Percentiles rank a stretch among this genome's conserved stretches.
phyloP scores from a whole-genome alignment of 1,284 basidiomycete genomes.

The Ceratobasidium sp. region DNA sequence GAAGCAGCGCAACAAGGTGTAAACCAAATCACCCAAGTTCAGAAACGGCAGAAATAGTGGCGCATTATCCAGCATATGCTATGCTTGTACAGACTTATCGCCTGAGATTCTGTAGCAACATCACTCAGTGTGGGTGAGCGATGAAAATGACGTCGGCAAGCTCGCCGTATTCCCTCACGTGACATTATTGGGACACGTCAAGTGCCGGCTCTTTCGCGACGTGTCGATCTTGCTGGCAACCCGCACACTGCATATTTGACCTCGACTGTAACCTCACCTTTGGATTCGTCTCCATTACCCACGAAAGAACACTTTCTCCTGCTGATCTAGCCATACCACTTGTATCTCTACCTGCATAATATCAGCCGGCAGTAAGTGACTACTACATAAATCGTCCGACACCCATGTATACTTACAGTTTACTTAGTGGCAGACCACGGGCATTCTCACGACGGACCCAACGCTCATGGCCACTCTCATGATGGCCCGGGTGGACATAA shows the following conservation, averaged over 20 bases:
- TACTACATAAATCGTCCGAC: neutral
- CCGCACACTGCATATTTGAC: neutral
- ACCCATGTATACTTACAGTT: neutral
- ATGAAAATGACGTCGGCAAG: conserved; percentile 14
- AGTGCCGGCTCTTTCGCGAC: conserved; percentile 43
- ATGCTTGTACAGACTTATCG: no score
- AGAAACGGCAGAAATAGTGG: no score
- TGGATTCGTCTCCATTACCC: no score
- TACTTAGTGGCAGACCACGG: conserved; percentile 46
- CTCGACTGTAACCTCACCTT: neutral
- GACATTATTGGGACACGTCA: conserved; percentile 44
- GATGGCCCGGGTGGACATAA: conserved; percentile 42
- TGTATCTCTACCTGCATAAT: neutral
- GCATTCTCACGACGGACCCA: conserved; percentile 47
- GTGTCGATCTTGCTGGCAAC: conserved; percentile 41
- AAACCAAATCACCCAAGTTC: no score
- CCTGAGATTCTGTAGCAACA: no score
- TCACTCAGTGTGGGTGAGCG: no score
- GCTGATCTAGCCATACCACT: no score
- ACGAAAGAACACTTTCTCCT: neutral
- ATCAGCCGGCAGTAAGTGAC: conserved; percentile 11
- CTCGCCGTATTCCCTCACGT: conserved; percentile 2
- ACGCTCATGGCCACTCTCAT: conserved; percentile 47
- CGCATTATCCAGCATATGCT: no score
- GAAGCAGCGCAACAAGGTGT: no score